Conservation (phyloP, 768 basidiomycete genomes). For the Amanita phalloides region DNA sequence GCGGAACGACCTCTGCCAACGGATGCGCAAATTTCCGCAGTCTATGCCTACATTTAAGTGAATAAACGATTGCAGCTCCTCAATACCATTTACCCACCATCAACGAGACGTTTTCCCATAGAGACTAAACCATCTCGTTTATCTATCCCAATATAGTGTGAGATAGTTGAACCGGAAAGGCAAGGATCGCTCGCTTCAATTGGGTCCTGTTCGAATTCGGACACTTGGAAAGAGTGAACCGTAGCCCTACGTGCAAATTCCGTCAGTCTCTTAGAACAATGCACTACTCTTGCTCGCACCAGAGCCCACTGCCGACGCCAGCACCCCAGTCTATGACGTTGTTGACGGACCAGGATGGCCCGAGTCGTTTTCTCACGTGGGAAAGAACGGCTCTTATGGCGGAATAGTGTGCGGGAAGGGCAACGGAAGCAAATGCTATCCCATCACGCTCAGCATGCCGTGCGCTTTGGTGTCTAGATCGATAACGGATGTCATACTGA, state of each 20-base stretch:
- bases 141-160: slow-evolving; percentile 67
- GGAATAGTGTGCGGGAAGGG: slow-evolving; percentile 80
- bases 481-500: slow-evolving; percentile 47
- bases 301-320: slow-evolving; percentile 74
- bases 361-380: slow-evolving; percentile 54
- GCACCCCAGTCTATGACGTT: slow-evolving; percentile 78
- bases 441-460: slow-evolving; percentile 62
- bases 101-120: slow-evolving; percentile 55
- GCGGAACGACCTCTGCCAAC: slow-evolving; percentile 50
- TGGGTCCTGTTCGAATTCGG: slow-evolving; percentile 12
- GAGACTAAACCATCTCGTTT: slow-evolving; percentile 58
- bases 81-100: slow-evolving; percentile 26
- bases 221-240: slow-evolving; percentile 46
- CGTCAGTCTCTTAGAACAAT: slow-evolving; percentile 4
- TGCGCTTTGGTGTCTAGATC: slow-evolving; percentile 42
- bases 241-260: slow-evolving; percentile 42
- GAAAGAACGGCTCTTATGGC: slow-evolving; percentile 68
- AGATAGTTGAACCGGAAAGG: slow-evolving; percentile 39
- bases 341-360: slow-evolving; percentile 46
- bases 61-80: slow-evolving; percentile 2
- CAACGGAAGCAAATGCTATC: slow-evolving; percentile 76
- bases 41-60: slow-evolving; percentile 28
- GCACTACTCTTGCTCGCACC: slow-evolving; percentile 33
- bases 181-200: slow-evolving; percentile 21
- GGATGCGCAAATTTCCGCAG: slow-evolving; percentile 29